Evolutionary conservation across 495 filamentous ascomycete species (phyloP).

Genomic region (Talaromyces proteolyticus): DNA sequence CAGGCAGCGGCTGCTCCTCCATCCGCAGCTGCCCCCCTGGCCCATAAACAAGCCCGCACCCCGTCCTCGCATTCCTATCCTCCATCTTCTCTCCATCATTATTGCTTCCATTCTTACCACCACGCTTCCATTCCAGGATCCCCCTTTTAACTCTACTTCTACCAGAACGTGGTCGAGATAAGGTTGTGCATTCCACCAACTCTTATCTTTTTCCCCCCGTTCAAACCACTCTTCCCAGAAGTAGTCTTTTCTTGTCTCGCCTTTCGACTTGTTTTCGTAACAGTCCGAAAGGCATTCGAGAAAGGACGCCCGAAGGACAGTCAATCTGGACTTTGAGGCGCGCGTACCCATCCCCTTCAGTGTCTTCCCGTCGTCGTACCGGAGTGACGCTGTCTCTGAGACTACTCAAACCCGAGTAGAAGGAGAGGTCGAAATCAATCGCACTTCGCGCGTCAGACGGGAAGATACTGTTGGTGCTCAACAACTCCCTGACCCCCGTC

Average conservation of each 20-base stretch:
- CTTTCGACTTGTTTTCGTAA: conserved; percentile 74
- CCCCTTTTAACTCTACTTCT: conserved; percentile 5
- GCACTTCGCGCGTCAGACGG: conserved; percentile 79
- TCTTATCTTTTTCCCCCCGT: conserved; percentile 15
- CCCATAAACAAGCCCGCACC: conserved; percentile 6
- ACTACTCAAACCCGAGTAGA: conserved; percentile 78
- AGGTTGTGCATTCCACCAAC: conserved; percentile 13
- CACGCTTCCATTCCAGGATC: conserved; percentile 11
- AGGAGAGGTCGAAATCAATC: conserved; percentile 80
- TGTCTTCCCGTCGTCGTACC: conserved; percentile 98
- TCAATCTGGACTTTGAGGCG: conserved; percentile 99
- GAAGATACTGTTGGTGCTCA: conserved; percentile 77
- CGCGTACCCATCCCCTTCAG: conserved; percentile 98
- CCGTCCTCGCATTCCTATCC: conserved; percentile 6
- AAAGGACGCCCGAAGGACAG: conserved; percentile 78
- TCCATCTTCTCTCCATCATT: conserved; percentile 6
- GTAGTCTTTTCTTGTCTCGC: conserved; percentile 85
- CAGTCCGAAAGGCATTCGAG: conserved; percentile 90
- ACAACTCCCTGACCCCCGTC: conserved; percentile 59
- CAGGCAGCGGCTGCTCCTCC: not conserved
- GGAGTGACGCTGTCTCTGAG: conserved; percentile 80
- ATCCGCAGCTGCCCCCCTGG: not conserved
- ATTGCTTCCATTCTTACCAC: conserved; percentile 7
- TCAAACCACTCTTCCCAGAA: conserved; percentile 36
- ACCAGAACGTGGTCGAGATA: conserved; percentile 19